Percentiles rank a stretch among this genome's conserved stretches.
Conservation (phyloP, 2,329 filamentous ascomycete genomes). For the Chrysoporthe puriensis region DNA sequence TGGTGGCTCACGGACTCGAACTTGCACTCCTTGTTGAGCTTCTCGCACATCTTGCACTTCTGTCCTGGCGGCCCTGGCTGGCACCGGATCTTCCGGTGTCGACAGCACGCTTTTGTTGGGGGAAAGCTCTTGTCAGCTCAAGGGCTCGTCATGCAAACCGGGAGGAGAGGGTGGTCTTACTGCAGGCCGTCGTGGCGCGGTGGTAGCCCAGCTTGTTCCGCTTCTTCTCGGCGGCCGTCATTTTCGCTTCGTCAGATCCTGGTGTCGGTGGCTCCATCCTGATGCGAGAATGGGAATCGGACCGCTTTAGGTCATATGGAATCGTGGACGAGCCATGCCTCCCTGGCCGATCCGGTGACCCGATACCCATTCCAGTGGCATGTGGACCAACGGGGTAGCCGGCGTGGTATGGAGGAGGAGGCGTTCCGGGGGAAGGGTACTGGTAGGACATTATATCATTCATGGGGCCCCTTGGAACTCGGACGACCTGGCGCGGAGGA, state of each 20-base stretch:
- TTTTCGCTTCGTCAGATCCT: slow-evolving; percentile 38
- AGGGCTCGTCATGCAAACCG: not conserved
- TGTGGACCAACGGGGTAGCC: slow-evolving; percentile 43
- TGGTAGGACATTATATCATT: slow-evolving; percentile 54
- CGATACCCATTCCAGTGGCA: slow-evolving; percentile 38
- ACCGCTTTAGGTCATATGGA: slow-evolving; percentile 50
- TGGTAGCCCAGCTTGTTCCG: slow-evolving; percentile 96
- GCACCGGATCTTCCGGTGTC: slow-evolving; percentile 91
- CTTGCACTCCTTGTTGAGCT: slow-evolving; percentile 91
- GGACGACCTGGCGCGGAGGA: not conserved
- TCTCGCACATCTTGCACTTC: slow-evolving; percentile 90
- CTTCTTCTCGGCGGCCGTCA: slow-evolving; percentile 54
- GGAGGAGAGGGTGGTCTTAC: slow-evolving; percentile 62
- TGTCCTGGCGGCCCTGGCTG: slow-evolving; percentile 72
- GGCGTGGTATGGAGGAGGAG: slow-evolving; percentile 45
- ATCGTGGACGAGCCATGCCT: slow-evolving; percentile 33
- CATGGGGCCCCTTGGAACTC: slow-evolving; percentile 36
- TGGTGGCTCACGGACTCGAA: slow-evolving; percentile 88
- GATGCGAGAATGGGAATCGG: slow-evolving; percentile 54
- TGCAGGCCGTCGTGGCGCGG: slow-evolving; percentile 91
- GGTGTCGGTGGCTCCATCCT: slow-evolving; percentile 32
- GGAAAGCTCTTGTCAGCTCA: slow-evolving; percentile 21
- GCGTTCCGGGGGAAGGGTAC: slow-evolving; percentile 43
- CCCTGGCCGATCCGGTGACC: slow-evolving; percentile 28
- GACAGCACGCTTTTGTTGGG: slow-evolving; percentile 73